These are phyloP conservation scores for Jamesozyma spencerorum DNA, from an alignment of 805 yeast genomes.

Conservation along the genomic window DNA sequence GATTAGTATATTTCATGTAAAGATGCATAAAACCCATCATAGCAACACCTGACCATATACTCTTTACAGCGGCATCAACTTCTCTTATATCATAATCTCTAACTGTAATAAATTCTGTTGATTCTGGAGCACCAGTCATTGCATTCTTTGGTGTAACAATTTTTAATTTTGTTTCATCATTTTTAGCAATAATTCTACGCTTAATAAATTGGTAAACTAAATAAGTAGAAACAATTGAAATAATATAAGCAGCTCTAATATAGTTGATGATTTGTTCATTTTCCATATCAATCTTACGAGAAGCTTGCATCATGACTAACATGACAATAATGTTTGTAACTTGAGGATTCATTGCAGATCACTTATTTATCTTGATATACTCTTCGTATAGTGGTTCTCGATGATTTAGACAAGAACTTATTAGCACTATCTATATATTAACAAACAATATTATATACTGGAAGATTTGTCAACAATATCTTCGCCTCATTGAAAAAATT, in stretches of 20 bases:
- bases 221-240: constrained; percentile 58
- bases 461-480: too few species aligned
- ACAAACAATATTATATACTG: neutral
- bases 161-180: constrained; percentile 85
- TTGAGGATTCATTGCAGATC: constrained; percentile 69
- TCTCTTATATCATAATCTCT: constrained; percentile 90
- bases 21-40: constrained; percentile 98
- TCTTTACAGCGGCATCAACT: constrained; percentile 67
- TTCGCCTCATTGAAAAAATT: too few species aligned
- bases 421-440: neutral
- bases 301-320: constrained; percentile 94
- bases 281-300: constrained; percentile 83
- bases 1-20: constrained; percentile 96
- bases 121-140: constrained; percentile 69
- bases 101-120: constrained; percentile 84
- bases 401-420: neutral
- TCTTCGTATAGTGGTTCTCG: neutral
- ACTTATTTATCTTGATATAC: neutral
- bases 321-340: constrained; percentile 76
- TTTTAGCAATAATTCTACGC: constrained; percentile 54
- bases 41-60: constrained; percentile 80
- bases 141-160: constrained; percentile 79
- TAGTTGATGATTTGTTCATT: constrained; percentile 65
- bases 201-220: constrained; percentile 59
- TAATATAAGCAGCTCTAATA: constrained; percentile 63